Evolutionary conservation across 306 rosid genomes (phyloP).

Genomic region (Casuarina glauca): DNA sequence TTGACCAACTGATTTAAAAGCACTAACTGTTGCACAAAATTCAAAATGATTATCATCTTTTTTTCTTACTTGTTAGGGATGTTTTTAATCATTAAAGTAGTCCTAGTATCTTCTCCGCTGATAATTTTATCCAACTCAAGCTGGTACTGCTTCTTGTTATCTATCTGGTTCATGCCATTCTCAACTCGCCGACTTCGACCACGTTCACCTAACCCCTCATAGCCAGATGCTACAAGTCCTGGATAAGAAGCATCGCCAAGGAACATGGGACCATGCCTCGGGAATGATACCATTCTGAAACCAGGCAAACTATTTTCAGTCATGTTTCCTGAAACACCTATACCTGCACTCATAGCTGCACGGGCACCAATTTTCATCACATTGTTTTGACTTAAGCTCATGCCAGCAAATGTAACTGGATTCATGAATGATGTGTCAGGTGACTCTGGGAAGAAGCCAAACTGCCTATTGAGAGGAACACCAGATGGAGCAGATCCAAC

Average conservation of each 20-base stretch:
- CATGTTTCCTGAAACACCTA: constrained; percentile 62
- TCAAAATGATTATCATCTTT: constrained; percentile 6
- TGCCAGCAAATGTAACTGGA: constrained; percentile 45
- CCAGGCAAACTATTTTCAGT: constrained; percentile 67
- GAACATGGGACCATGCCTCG: constrained; percentile 64
- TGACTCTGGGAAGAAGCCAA: constrained; percentile 77
- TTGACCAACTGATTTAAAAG: constrained; percentile 16
- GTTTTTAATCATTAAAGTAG: constrained; percentile 93
- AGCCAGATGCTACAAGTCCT: constrained; percentile 50
- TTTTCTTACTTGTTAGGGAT: constrained; percentile 86
- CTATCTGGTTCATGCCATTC: constrained; percentile 57
- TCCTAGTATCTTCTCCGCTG: constrained; percentile 80
- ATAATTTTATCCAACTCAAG: constrained; percentile 85
- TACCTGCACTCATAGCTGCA: constrained; percentile 51
- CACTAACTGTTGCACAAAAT: neutral
- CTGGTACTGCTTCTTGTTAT: constrained; percentile 83
- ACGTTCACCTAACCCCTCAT: constrained; percentile 63
- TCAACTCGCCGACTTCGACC: constrained; percentile 71
- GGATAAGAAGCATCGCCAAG: constrained; percentile 66
- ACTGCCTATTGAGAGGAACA: constrained; percentile 69
- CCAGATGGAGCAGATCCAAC: constrained; percentile 96
- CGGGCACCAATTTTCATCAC: constrained; percentile 63
- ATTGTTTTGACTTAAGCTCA: constrained; percentile 47
- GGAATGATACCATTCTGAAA: constrained; percentile 77
- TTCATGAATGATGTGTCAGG: constrained; percentile 73